Evolutionary conservation across 2,329 filamentous ascomycete species (phyloP), one percentile per base, ranked within the genome.

Genomic region (Cytospora piceae): DNA sequence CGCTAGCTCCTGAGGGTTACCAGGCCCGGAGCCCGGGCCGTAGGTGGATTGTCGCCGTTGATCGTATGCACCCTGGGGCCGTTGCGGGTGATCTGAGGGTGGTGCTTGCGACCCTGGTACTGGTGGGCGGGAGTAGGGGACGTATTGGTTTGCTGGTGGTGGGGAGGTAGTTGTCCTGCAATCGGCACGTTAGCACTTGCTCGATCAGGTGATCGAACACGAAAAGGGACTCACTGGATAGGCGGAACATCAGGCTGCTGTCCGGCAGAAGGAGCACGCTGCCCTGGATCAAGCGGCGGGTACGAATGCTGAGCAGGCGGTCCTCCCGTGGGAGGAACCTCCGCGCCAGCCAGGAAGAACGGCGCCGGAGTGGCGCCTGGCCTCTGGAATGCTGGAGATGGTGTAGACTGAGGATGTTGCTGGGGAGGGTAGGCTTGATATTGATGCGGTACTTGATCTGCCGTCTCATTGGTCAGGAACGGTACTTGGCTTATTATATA

Each of bases 1-100:
- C 31, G 90, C 89, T 56, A 94, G 81, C 77, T 94, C 91, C 77
- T 94, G 91, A 0, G 91, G 87, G 69, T 87, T 86, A 32, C 58
- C 37, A n/a, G 65, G 65, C 17, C 61, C 62, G 4, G 63, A 62
- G 24, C 58, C 52, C 20, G 63, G 58, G 12, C 88, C 87, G 71
- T 90, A 90, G 14, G 86, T 90, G 75, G 87, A 90, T 72, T 88
- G 85, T 4, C 87, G 88, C 20, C 85, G 86, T 64, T 85, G 86
- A 64, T 76, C 77, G 22, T 74, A 77, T 49, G 46, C 22, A n/a
- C 46, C 46, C 66, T 77, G 79, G 63, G 76, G 81, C 75, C 83
- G 53, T 76, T 72, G 68, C 27, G 67, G 69, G 31, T 73, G 71
- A 64, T 85, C 86, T 7, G 80, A 74, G 46, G 79, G 75, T 72